Conservation (phyloP, 2,329 filamentous ascomycete species). For the Trichophyton verrucosum region DNA sequence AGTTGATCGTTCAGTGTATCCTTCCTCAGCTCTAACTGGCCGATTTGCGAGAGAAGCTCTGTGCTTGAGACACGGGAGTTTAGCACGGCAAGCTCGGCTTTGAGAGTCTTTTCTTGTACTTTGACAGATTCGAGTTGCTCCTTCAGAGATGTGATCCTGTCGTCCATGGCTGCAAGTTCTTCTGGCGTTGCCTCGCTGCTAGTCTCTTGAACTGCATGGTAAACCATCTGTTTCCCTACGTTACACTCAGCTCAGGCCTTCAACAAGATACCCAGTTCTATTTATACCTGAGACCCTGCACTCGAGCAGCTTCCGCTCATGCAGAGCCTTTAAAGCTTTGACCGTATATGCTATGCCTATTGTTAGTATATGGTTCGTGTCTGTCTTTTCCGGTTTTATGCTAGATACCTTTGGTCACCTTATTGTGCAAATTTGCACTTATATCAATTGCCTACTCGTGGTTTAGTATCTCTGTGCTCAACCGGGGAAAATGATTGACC, state of each 20-base stretch:
- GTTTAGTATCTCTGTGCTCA: neutral
- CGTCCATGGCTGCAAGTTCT: constrained; percentile 38
- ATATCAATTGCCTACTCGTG: constrained; percentile 41
- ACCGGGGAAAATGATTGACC: constrained; percentile 9
- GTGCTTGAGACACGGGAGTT: constrained; percentile 39
- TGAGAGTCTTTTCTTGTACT: constrained; percentile 38
- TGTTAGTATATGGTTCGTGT: neutral
- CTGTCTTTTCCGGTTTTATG: too few species aligned
- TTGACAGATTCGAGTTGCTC: constrained; percentile 35
- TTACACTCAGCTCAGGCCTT: neutral
- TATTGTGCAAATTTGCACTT: constrained; percentile 49
- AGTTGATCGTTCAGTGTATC: constrained; percentile 31
- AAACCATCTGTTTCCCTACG: constrained; percentile 49
- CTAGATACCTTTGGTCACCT: constrained; percentile 42
- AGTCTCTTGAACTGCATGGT: constrained; percentile 44
- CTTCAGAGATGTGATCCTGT: constrained; percentile 37
- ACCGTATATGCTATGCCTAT: constrained; percentile 39
- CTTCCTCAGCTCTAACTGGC: constrained; percentile 35
- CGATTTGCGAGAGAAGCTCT: constrained; percentile 37
- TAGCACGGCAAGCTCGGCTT: constrained; percentile 35
- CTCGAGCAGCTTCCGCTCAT: constrained; percentile 48
- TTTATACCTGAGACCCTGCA: constrained; percentile 41
- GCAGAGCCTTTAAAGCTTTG: constrained; percentile 51
- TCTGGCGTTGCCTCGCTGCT: constrained; percentile 38
- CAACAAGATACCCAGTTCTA: neutral